Evolutionary conservation across 495 filamentous ascomycete genomes (phyloP), one percentile per base, ranked within the genome.

Genomic region (Hamigera avellanea): DNA sequence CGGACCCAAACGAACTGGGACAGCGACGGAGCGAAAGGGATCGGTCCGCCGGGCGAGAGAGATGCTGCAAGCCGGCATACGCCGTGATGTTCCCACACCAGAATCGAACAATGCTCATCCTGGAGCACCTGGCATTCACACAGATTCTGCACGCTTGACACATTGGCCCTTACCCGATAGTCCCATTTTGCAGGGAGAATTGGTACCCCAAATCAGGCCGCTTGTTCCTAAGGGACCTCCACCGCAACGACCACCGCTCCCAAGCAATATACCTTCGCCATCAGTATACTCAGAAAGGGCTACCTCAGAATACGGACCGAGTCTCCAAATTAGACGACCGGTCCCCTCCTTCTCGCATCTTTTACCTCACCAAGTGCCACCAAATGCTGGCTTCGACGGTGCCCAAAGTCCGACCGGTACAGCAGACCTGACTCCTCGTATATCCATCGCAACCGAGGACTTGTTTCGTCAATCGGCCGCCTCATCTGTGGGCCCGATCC

Each of bases 231-330:
- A 66, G 40, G 72, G 72, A 19, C 68, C 72, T 44, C 70, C 78
- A 28, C 81, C 81, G 8, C 73, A 74, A 53, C 68, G 81, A 42
- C 82, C 82, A 15, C 75, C 74, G 25, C 71, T 78, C 27, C 81
- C 80, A 2, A 56, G 52, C 37, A 50, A 51, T 14, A 29, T 54
- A 15, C 61, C 54, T 19, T 65, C 61, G 14, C 59, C 57, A 14
- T 61, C 59, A 23, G 44, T 62, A 9, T 65, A 65, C 33, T 62
- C 61, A 3, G 43, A 76, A 63, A 47, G 60, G 60, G 53, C 73
- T 72, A 28, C 74, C 62, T 35, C 73, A 59, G 28, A 72, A 70
- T 30, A 53, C 65, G 32, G 69, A 69, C 43, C 49, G 33, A 54
- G 45, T 26, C 56, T 71, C 57, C 40, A 66, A 55, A 34, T 48